Evolutionary conservation across 352 stramenopile genomes (phyloP).

Genomic region (Globisporangium cystogenes): DNA sequence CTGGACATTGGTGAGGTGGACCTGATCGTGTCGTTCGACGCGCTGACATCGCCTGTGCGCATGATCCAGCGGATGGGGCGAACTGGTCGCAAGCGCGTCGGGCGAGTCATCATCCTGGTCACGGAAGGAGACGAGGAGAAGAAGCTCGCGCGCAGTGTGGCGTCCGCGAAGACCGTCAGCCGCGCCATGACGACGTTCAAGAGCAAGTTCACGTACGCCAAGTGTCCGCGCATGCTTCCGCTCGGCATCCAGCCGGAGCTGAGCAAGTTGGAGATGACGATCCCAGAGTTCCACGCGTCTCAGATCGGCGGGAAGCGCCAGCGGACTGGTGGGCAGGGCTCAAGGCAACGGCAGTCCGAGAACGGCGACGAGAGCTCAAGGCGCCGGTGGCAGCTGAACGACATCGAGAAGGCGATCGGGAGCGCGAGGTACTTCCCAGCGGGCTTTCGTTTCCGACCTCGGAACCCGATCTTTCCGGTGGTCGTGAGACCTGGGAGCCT

Average conservation of each 20-base stretch:
- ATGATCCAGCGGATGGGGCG: conserved; percentile 95
- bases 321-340: conserved; percentile 2
- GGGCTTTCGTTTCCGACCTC: conserved; percentile 22
- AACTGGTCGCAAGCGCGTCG: conserved; percentile 94
- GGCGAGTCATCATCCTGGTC: conserved; percentile 85
- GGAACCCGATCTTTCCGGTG: conserved; percentile 39
- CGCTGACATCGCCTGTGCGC: conserved; percentile 92
- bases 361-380: conserved; percentile 6
- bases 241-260: conserved; percentile 40
- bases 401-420: conserved; percentile 51
- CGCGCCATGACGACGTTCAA: conserved; percentile 86
- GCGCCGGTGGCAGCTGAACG: conserved; percentile 50
- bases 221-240: conserved; percentile 71
- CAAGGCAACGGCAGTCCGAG: conserved; percentile 3
- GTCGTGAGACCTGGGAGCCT: conserved; percentile 30
- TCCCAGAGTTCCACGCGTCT: conserved; percentile 73
- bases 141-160: conserved; percentile 74
- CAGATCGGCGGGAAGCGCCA: conserved; percentile 60
- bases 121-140: conserved; percentile 89
- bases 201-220: conserved; percentile 84
- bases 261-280: conserved; percentile 58
- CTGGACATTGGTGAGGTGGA: conserved; percentile 95
- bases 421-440: conserved; percentile 37
- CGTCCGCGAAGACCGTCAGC: conserved; percentile 74
- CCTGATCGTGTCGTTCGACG: conserved; percentile 93